Conservation (phyloP, 2,329 filamentous ascomycete species). For the Colletotrichum abscissum region DNA sequence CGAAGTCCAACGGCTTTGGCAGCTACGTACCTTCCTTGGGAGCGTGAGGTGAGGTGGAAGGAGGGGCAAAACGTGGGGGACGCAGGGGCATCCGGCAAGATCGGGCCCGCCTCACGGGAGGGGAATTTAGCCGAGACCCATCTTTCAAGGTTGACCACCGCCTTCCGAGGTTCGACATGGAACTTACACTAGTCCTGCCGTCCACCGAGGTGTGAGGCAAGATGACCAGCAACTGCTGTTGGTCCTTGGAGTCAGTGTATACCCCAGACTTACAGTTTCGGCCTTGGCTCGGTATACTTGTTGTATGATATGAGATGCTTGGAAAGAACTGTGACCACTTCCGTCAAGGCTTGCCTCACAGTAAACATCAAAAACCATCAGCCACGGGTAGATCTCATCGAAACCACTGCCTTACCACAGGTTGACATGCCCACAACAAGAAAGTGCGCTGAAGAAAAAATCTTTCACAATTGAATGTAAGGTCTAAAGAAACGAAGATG, state of each 20-base stretch:
- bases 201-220: background rate
- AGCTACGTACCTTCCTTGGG: background rate
- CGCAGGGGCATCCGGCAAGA: background rate
- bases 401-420: too few relatives aligned
- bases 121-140: background rate
- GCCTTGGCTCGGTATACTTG: too few relatives aligned
- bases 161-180: background rate
- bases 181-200: background rate
- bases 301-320: too few relatives aligned
- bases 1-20: background rate
- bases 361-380: too few relatives aligned
- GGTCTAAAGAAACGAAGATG: too few relatives aligned
- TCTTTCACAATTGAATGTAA: too few relatives aligned
- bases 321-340: too few relatives aligned
- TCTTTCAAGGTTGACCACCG: background rate
- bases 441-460: too few relatives aligned
- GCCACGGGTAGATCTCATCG: too few relatives aligned
- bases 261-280: too few relatives aligned
- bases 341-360: accelerated
- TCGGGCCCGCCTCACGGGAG: background rate
- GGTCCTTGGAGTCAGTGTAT: too few relatives aligned
- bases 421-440: too few relatives aligned
- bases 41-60: background rate
- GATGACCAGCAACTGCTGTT: background rate
- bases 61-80: background rate